These are phyloP conservation scores for Pseudonectria buxi DNA, from an alignment of 2,329 filamentous ascomycete genomes.

Conservation along the genomic window DNA sequence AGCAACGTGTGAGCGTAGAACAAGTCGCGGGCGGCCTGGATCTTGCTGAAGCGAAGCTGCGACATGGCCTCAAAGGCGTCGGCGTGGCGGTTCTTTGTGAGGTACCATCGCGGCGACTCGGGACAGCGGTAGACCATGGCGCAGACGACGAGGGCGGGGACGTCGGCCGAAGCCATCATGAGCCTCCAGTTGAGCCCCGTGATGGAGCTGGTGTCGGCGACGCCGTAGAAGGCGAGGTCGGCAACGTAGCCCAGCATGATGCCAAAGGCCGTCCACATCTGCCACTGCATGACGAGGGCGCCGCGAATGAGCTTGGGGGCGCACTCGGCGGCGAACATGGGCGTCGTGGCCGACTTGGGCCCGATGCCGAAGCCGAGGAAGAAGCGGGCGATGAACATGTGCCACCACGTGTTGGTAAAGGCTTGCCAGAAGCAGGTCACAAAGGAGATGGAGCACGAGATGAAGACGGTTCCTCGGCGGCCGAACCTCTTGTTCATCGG, in stretches of 20 bases:
- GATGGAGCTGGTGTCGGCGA: conserved; percentile 42
- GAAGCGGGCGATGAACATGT: conserved; percentile 38
- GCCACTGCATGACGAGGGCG: conserved; percentile 73
- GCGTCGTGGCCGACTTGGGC: conserved; percentile 54
- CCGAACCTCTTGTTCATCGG: conserved; percentile 66
- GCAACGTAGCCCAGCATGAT: conserved; percentile 49
- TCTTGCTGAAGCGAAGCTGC: conserved; percentile 41
- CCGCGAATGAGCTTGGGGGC: conserved; percentile 59
- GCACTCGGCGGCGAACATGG: conserved; percentile 67
- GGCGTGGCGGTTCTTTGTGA: conserved; percentile 35
- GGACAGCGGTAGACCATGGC: conserved; percentile 56
- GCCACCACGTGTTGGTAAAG: conserved; percentile 43
- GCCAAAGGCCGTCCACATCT: conserved; percentile 44
- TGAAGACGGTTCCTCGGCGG: conserved; percentile 63
- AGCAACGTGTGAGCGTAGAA: conserved; percentile 53
- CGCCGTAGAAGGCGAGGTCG: conserved; percentile 46
- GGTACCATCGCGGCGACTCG: conserved; percentile 44
- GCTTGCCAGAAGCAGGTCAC: conserved; percentile 45
- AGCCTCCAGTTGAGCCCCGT: conserved; percentile 53
- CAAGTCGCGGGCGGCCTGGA: conserved; percentile 49
- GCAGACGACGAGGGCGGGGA: conserved; percentile 42
- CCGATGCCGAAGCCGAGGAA: conserved; percentile 28
- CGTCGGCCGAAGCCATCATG: conserved; percentile 52
- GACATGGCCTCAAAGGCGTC: conserved; percentile 43
- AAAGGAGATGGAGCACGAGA: conserved; percentile 57